A percentile compares a stretch with the other conserved stretches of the same genome.
Conservation (phyloP, 2,329 filamentous ascomycete genomes). For the Albophoma yamanashiensis region DNA sequence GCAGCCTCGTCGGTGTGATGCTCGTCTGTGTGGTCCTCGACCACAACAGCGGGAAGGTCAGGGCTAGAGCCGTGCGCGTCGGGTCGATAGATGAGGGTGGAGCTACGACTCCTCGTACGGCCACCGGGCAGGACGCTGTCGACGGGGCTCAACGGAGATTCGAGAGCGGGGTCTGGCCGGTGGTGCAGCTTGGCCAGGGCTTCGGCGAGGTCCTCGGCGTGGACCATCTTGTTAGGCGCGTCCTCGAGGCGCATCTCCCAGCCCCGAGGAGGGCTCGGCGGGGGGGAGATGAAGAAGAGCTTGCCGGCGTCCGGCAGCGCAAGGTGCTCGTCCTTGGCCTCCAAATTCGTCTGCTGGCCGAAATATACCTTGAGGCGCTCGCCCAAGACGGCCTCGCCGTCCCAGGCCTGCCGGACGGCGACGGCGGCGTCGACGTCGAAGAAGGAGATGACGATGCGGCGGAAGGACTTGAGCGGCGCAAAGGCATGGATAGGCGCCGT, state of each 20-base stretch:
- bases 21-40: slow-evolving; percentile 62
- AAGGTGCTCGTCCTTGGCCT: slow-evolving; percentile 45
- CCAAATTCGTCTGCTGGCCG: slow-evolving; percentile 49
- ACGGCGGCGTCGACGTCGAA: slow-evolving; percentile 59
- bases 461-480: slow-evolving; percentile 72
- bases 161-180: slow-evolving; percentile 13
- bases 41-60: slow-evolving; percentile 52
- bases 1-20: slow-evolving; percentile 46
- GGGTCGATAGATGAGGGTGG: slow-evolving; percentile 56
- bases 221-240: slow-evolving; percentile 58
- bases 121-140: slow-evolving; percentile 14
- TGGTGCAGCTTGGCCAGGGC: slow-evolving; percentile 53
- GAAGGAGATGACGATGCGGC: slow-evolving; percentile 73
- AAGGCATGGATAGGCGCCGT: slow-evolving; percentile 68
- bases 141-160: slow-evolving; percentile 19
- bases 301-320: slow-evolving; percentile 59
- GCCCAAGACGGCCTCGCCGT: slow-evolving; percentile 64
- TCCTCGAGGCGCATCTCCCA: slow-evolving; percentile 61
- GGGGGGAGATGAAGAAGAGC: slow-evolving; percentile 63
- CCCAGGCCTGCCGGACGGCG: slow-evolving; percentile 59
- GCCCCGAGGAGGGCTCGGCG: slow-evolving; percentile 55
- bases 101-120: slow-evolving; percentile 45
- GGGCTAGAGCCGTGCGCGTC: slow-evolving; percentile 42
- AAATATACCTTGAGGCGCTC: slow-evolving; percentile 60
- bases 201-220: slow-evolving; percentile 58